Conservation (phyloP, 306 rosid genomes). For the Malus asiatica region DNA sequence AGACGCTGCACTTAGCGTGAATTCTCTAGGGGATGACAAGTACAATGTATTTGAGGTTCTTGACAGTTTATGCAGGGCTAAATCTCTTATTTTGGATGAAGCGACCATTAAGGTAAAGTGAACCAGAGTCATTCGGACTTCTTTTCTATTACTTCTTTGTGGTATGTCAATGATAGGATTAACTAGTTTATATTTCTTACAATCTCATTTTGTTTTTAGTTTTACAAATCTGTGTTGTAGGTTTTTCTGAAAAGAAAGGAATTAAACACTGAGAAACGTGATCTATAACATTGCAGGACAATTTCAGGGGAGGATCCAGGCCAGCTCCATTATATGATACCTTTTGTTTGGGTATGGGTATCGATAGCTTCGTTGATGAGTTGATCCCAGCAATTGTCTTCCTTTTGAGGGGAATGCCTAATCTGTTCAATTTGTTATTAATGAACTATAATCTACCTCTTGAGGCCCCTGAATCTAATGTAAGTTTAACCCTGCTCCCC, state of each 20-base stretch:
- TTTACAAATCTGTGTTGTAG: too few relatives aligned
- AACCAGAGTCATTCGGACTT: too few relatives aligned
- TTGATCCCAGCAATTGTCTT: background rate
- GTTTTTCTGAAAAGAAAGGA: background rate
- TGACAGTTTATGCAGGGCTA: background rate
- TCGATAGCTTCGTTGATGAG: background rate
- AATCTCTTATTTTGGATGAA: background rate
- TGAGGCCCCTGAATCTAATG: background rate
- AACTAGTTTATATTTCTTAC: too few relatives aligned
- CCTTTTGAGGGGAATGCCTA: slow-evolving; percentile 1
- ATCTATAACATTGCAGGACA: background rate
- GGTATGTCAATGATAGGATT: too few relatives aligned
- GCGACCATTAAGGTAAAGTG: background rate
- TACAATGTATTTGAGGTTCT: background rate
- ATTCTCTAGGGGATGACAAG: background rate
- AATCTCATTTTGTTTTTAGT: too few relatives aligned
- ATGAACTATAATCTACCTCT: background rate
- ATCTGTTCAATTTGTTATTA: background rate
- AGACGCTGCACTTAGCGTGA: background rate
- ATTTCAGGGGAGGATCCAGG: background rate
- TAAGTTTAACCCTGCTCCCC: background rate
- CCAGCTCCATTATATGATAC: background rate
- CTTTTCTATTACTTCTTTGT: too few relatives aligned
- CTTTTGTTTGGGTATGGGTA: background rate
- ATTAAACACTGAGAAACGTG: background rate